A percentile compares a stretch with the other conserved stretches of the same genome.
Conservation (phyloP, 2,329 filamentous ascomycete genomes). For the Raffaelea arxii region DNA sequence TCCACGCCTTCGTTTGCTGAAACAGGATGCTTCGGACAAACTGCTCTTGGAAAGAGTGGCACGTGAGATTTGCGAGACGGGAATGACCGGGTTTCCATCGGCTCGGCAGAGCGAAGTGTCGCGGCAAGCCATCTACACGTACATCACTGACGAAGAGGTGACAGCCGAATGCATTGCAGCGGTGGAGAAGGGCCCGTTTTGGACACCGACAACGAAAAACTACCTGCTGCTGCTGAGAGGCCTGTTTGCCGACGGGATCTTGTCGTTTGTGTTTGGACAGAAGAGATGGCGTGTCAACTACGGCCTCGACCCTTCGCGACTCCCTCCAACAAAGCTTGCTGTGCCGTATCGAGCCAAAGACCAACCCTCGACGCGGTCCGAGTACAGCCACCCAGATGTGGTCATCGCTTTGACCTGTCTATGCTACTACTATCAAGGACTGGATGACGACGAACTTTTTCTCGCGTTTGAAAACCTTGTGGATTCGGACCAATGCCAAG, state of each 20-base stretch:
- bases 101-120: background rate
- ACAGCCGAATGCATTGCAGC: constrained; percentile 18
- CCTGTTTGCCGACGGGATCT: constrained; percentile 43
- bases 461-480: constrained; percentile 35
- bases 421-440: constrained; percentile 46
- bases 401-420: constrained; percentile 46
- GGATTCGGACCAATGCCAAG: constrained; percentile 38
- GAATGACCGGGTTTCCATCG: constrained; percentile 20
- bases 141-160: constrained; percentile 31
- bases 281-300: constrained; percentile 61
- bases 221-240: constrained; percentile 41
- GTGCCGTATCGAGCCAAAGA: constrained; percentile 55
- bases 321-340: constrained; percentile 34
- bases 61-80: constrained; percentile 29
- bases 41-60: constrained; percentile 28
- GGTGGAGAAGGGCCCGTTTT: constrained; percentile 29
- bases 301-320: constrained; percentile 36
- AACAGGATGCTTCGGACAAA: constrained; percentile 16
- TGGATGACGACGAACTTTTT: constrained; percentile 39
- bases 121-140: constrained; percentile 7
- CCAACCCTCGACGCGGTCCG: constrained; percentile 40
- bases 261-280: constrained; percentile 40
- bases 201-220: constrained; percentile 20
- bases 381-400: constrained; percentile 54
- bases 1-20: constrained; percentile 39